Evolutionary conservation across 345 rosid species (phyloP).

Genomic region (Hibiscus tridactylites): DNA sequence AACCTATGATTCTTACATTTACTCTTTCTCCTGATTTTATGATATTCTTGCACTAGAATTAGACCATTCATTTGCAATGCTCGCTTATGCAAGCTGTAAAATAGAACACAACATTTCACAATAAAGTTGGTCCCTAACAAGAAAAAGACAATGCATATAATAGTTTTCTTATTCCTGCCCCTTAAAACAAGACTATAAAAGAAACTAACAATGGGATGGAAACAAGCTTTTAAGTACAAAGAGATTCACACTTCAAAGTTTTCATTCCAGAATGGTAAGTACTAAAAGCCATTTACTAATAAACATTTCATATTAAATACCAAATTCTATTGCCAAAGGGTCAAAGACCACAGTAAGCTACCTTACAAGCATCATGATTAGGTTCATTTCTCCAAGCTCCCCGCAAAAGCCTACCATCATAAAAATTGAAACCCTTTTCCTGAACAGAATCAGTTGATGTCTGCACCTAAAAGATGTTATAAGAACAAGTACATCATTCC

Average conservation of each 20-base stretch:
- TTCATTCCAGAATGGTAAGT: neutral
- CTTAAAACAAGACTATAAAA: neutral
- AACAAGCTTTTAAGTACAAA: neutral
- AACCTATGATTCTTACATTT: neutral
- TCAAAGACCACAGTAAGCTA: slow-evolving; percentile 18
- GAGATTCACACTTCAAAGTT: neutral
- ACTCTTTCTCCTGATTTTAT: neutral
- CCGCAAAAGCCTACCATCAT: slow-evolving; percentile 79
- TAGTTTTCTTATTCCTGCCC: neutral
- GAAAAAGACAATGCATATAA: neutral
- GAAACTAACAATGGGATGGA: neutral
- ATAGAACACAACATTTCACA: neutral
- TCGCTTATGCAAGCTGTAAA: neutral
- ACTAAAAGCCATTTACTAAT: neutral
- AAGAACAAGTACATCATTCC: slow-evolving; percentile 2
- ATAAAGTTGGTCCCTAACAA: neutral
- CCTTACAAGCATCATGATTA: slow-evolving; percentile 92
- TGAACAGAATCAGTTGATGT: slow-evolving; percentile 39
- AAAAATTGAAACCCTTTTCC: slow-evolving; percentile 96
- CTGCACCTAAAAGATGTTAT: slow-evolving; percentile 33
- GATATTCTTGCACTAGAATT: neutral
- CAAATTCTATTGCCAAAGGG: neutral
- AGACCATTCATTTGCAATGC: neutral
- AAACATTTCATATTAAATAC: neutral
- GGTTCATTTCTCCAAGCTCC: slow-evolving; percentile 99